Base-by-base conservation (phyloP, 2,329 filamentous ascomycete species). In the Lachnum nothofagi region DNA sequence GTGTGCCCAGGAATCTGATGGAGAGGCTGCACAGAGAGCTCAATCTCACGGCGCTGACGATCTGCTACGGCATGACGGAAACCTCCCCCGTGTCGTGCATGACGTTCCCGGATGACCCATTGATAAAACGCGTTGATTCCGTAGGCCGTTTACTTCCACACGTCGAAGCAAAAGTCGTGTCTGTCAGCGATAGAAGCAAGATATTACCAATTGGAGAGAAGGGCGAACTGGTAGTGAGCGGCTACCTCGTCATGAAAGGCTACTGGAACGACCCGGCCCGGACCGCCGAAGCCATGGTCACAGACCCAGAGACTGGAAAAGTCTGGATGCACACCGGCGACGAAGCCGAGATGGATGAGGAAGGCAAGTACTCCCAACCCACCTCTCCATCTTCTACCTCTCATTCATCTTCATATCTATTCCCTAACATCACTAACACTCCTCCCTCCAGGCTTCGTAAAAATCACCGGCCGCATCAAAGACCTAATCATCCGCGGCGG, bases 401-500 rank as follows among this genome's bases (percentile, higher is more conserved):
- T n/a, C n/a, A n/a, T n/a, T n/a, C n/a, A n/a, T n/a, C n/a, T n/a
- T n/a, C n/a, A n/a, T n/a, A n/a, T n/a, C n/a, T n/a, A n/a, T n/a
- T n/a, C n/a, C n/a, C n/a, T n/a, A n/a, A n/a, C n/a, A n/a, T n/a
- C n/a, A n/a, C n/a, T n/a, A n/a, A n/a, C n/a, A n/a, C n/a, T n/a
- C n/a, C n/a, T n/a, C n/a, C n/a, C n/a, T n/a, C n/a, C n/a, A n/a
- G n/a, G n/a, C 2, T 97, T 90, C 64, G 80, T 96, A 2, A 79
- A 80, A 58, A 95, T 97, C 63, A 96, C 90, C 1, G 89, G 91
- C 3, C 77, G 91, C 14, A 91, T 95, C 64, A 97, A 97, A 69
- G 93, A 98, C 65, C 70, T 97, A 46, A 96, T 98, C 60, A 97
- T 97, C 64, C 80, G 89, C 22, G 91, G 88, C 23, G 93, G 93